A percentile compares a stretch with the other conserved stretches of the same genome.
Conservation (phyloP, 2,329 filamentous ascomycete genomes). For the Arachnomyces sp. region DNA sequence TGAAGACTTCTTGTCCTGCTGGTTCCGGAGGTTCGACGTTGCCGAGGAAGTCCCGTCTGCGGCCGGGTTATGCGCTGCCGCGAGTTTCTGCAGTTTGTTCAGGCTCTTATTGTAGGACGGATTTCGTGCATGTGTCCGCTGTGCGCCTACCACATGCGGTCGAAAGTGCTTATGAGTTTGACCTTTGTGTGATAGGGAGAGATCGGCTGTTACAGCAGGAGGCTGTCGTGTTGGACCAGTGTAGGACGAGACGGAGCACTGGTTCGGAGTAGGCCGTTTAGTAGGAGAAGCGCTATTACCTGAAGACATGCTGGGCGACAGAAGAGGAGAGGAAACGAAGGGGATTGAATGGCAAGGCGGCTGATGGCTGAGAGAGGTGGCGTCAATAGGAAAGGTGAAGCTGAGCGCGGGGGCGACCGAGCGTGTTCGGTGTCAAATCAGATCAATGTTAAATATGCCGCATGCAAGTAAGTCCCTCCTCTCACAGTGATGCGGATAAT, state of each 20-base stretch:
- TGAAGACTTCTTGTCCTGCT: conserved; percentile 41
- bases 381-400: background rate
- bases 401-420: background rate
- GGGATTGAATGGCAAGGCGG: background rate
- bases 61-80: conserved; percentile 24
- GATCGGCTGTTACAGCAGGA: background rate
- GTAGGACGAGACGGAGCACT: conserved; percentile 6
- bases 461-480: too few species aligned
- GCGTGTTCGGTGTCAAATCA: too few species aligned
- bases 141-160: conserved; percentile 35
- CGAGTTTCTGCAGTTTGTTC: conserved; percentile 35
- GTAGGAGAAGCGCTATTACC: conserved; percentile 7
- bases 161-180: conserved; percentile 30
- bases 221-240: conserved; percentile 6
- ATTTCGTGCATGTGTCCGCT: conserved; percentile 36
- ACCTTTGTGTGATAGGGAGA: conserved; percentile 23
- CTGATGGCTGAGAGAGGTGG: background rate
- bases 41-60: conserved; percentile 11
- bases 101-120: conserved; percentile 38
- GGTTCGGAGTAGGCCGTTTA: conserved; percentile 12
- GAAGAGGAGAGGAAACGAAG: conserved; percentile 1
- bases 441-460: too few species aligned
- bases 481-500: too few species aligned
- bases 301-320: conserved; percentile 10
- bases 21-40: conserved; percentile 30